These are phyloP conservation scores for Mrakia frigida DNA, from an alignment of 768 basidiomycete species.

Conservation along the genomic window DNA sequence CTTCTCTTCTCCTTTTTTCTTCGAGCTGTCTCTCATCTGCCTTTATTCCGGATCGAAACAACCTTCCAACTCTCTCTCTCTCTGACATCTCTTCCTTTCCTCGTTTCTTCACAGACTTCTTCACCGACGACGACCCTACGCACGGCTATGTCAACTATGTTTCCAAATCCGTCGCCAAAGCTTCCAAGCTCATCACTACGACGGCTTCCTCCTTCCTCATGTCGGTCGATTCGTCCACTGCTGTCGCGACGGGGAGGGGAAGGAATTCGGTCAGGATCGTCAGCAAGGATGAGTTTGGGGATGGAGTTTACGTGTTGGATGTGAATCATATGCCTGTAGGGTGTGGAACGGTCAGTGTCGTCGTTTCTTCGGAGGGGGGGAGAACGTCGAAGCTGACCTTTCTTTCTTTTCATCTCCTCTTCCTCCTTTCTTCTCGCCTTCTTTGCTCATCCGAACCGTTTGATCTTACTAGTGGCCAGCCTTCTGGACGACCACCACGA, in stretches of 20 bases:
- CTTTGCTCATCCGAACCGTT: background rate
- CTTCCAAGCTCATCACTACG: constrained; percentile 34
- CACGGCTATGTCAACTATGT: constrained; percentile 39
- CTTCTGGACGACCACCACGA: constrained; percentile 42
- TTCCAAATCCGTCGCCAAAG: constrained; percentile 35
- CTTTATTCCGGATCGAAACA: background rate
- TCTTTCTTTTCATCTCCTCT: background rate
- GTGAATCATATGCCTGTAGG: constrained; percentile 44
- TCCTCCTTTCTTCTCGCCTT: background rate
- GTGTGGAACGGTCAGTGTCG: constrained; percentile 41
- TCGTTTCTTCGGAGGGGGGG: background rate
- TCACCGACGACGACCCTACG: constrained; percentile 42
- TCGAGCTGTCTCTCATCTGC: background rate
- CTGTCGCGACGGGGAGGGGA: constrained; percentile 38
- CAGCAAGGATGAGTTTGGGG: constrained; percentile 41
- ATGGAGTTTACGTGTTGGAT: constrained; percentile 45
- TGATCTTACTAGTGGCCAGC: constrained; percentile 40
- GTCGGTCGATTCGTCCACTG: constrained; percentile 38
- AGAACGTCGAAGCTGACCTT: background rate
- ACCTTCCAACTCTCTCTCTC: too few species aligned
- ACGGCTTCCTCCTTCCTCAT: constrained; percentile 38
- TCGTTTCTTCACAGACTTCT: constrained; percentile 37
- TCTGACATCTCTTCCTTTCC: background rate
- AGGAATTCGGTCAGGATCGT: constrained; percentile 41
- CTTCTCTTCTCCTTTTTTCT: background rate